Conservation (phyloP, 225 moss, liverwort and hornwort genomes). For the Lunularia cruciata region DNA sequence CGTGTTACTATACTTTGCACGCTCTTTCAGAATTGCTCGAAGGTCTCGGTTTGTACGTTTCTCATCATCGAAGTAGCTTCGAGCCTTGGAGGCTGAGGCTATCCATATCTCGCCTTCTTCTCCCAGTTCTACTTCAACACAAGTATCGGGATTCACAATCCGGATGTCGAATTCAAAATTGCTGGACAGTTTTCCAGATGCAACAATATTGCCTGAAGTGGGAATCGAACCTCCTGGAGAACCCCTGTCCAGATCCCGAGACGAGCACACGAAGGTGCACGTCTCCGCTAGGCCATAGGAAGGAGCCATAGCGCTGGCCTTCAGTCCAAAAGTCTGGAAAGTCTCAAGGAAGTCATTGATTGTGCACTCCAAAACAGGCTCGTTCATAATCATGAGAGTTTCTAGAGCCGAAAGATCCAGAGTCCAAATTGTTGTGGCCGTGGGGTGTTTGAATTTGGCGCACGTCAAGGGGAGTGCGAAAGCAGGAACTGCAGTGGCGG, state of each 20-base stretch:
- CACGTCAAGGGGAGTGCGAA: constrained; percentile 15
- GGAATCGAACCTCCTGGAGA: neutral
- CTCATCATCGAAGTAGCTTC: constrained; percentile 6
- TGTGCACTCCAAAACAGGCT: neutral
- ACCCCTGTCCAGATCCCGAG: neutral
- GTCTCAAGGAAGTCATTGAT: neutral
- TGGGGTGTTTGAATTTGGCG: neutral
- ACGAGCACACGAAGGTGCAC: constrained; percentile 23
- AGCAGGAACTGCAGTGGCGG: constrained; percentile 18
- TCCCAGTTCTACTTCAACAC: neutral
- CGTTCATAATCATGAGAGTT: constrained; percentile 18
- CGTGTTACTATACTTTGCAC: neutral
- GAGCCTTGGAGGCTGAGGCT: constrained; percentile 6
- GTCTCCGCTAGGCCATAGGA: constrained; percentile 23
- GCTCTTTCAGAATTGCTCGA: neutral
- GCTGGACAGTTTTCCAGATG: neutral
- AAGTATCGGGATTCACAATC: constrained; percentile 14
- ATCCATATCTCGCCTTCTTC: constrained; percentile 26
- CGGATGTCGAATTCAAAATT: constrained; percentile 16
- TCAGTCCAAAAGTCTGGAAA: neutral
- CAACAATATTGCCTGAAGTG: neutral
- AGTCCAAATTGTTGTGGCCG: neutral
- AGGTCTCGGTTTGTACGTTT: neutral
- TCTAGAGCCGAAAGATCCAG: neutral
- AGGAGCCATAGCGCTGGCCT: constrained; percentile 5